Evolutionary conservation across 2,329 filamentous ascomycete genomes (phyloP).

Genomic region (Capronia americana): DNA sequence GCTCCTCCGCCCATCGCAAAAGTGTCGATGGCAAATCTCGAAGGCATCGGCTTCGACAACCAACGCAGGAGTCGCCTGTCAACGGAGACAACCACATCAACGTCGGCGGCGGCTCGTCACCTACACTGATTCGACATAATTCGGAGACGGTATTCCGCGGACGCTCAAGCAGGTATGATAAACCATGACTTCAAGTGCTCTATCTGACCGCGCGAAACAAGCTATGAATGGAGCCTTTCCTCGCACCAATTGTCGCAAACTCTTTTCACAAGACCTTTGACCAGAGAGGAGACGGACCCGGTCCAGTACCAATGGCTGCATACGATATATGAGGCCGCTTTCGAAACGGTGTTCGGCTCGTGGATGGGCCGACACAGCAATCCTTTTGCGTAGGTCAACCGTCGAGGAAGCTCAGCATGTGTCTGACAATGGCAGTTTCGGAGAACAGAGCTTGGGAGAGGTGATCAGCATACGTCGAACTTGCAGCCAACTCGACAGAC

Average conservation of each 20-base stretch:
- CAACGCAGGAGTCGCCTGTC: neutral
- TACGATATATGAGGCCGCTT: conserved; percentile 46
- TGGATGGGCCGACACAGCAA: conserved; percentile 53
- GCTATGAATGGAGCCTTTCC: conserved; percentile 17
- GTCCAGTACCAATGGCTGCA: conserved; percentile 36
- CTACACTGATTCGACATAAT: neutral
- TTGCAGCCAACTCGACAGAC: conserved; percentile 36
- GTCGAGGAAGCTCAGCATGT: neutral
- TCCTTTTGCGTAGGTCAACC: conserved; percentile 49
- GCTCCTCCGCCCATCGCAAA: conserved; percentile 3
- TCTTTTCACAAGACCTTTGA: conserved; percentile 4
- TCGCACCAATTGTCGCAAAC: conserved; percentile 15
- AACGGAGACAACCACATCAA: conserved; percentile 11
- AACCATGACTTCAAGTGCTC: neutral
- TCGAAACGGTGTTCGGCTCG: conserved; percentile 52
- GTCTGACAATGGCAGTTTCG: conserved; percentile 23
- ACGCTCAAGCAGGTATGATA: conserved; percentile 14
- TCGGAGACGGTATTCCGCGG: conserved; percentile 18
- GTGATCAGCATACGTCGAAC: conserved; percentile 35
- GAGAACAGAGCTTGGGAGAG: conserved; percentile 27
- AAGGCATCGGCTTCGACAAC: neutral
- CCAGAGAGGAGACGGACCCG: conserved; percentile 11
- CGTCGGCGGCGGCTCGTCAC: conserved; percentile 2
- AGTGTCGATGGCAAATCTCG: conserved; percentile 11
- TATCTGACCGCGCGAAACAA: conserved; percentile 7